phyloP scores from a whole-genome alignment of 2,329 filamentous ascomycete genomes.

The Exophiala sp. region DNA sequence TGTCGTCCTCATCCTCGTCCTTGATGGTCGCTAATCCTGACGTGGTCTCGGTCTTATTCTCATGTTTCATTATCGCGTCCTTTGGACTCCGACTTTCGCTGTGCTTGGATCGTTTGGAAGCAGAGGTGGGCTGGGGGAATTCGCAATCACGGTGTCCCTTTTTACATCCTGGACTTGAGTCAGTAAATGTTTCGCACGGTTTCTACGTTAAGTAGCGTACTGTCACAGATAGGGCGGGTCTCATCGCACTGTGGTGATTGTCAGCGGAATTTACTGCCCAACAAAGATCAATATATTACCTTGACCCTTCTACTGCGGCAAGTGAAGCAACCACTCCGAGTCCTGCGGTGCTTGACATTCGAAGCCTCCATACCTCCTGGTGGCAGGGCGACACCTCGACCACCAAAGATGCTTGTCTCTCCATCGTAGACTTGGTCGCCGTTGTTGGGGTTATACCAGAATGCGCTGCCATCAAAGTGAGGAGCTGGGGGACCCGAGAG shows the following conservation, averaged over 20 bases:
- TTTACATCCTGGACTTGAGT: constrained; percentile 59
- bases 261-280: constrained; percentile 1
- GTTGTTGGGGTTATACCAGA: constrained; percentile 39
- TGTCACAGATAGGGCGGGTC: constrained; percentile 74
- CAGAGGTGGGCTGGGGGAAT: constrained; percentile 67
- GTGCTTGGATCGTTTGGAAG: constrained; percentile 40
- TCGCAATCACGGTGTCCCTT: constrained; percentile 88
- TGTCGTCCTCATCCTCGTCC: constrained; percentile 27
- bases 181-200: constrained; percentile 8
- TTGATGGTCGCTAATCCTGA: constrained; percentile 25
- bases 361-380: constrained; percentile 24
- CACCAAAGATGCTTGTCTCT: constrained; percentile 31
- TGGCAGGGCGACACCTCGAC: constrained; percentile 16
- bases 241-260: constrained; percentile 71
- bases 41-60: constrained; percentile 21
- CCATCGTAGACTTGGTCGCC: constrained; percentile 32
- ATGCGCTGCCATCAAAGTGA: constrained; percentile 40
- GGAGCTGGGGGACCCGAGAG: constrained; percentile 22
- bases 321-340: constrained; percentile 88
- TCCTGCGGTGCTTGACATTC: constrained; percentile 86
- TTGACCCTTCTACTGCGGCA: constrained; percentile 84
- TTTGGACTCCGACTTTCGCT: constrained; percentile 15
- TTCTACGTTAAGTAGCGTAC: constrained; percentile 38
- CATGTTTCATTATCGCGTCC: constrained; percentile 20
- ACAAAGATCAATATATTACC: constrained; percentile 35